These are phyloP conservation scores for Podospora anserina DNA, from an alignment of 495 filamentous ascomycete genomes.

Conservation along the genomic window DNA sequence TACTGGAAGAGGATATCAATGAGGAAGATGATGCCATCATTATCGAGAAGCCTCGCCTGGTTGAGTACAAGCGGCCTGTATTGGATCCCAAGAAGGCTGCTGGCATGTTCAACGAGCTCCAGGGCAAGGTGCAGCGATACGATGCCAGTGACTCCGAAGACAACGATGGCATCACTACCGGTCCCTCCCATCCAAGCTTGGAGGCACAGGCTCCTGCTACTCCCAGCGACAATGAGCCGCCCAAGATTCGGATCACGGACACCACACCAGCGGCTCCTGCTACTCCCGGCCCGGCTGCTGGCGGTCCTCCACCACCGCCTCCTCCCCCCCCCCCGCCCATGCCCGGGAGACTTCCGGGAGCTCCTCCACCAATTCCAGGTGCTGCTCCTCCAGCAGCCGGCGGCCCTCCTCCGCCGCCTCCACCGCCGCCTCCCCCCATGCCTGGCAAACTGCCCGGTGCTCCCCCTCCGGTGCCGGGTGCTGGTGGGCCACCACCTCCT, in stretches of 20 bases:
- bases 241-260: constrained; percentile 46
- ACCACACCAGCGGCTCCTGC: constrained; percentile 45
- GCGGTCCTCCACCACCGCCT: constrained; percentile 33
- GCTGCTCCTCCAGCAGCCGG: constrained; percentile 5
- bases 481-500: constrained; percentile 20
- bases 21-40: constrained; percentile 47
- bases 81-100: constrained; percentile 70
- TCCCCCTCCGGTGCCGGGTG: constrained; percentile 47
- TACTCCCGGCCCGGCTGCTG: constrained; percentile 31
- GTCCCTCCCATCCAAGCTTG: constrained; percentile 70
- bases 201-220: constrained; percentile 69
- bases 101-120: constrained; percentile 76
- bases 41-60: constrained; percentile 64
- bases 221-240: constrained; percentile 58
- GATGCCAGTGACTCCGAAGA: constrained; percentile 72
- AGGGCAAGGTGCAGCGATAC: constrained; percentile 68
- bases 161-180: constrained; percentile 69
- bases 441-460: constrained; percentile 39
- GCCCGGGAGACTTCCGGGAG: constrained; percentile 33
- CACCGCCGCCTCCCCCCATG: constrained; percentile 42
- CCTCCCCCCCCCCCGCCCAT: constrained; percentile 40
- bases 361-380: constrained; percentile 37
- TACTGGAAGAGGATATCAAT: constrained; percentile 39
- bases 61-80: constrained; percentile 68
- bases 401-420: constrained; percentile 11